phyloP scores from a whole-genome alignment of 371 early-diverging fungal species.

The Mortierella sp. region DNA sequence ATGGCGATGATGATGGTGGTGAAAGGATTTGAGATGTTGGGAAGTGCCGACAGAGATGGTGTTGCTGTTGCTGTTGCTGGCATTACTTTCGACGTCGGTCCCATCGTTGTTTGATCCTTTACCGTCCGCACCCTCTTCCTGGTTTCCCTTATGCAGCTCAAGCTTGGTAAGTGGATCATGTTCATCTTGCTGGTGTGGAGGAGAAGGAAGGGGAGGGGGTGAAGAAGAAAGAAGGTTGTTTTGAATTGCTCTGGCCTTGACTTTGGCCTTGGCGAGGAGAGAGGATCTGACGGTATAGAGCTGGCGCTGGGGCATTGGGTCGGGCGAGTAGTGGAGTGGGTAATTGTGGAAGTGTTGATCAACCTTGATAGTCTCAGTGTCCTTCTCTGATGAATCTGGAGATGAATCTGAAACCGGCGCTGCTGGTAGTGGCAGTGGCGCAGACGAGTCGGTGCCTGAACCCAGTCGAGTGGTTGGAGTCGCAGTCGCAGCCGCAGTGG shows the following conservation, averaged over 20 bases:
- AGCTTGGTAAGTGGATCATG: constrained; percentile 13
- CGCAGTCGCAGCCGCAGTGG: constrained; percentile 16
- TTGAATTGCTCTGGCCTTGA: constrained; percentile 32
- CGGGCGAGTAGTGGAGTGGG: neutral
- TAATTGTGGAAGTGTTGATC: neutral
- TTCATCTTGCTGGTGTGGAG: constrained; percentile 18
- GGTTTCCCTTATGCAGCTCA: constrained; percentile 8
- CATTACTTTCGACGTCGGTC: constrained; percentile 30
- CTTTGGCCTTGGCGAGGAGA: constrained; percentile 40
- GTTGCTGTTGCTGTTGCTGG: constrained; percentile 31
- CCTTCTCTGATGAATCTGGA: neutral
- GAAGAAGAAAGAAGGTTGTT: constrained; percentile 11
- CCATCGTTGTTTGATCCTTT: constrained; percentile 23
- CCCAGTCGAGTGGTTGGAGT: constrained; percentile 7
- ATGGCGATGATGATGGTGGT: neutral
- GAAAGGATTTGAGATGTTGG: constrained; percentile 16
- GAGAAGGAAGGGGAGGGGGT: neutral
- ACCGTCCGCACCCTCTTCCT: constrained; percentile 16
- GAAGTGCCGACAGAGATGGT: constrained; percentile 31
- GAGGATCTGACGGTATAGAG: constrained; percentile 40
- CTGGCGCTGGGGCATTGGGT: constrained; percentile 31
- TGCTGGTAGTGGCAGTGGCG: neutral
- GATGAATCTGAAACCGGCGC: constrained; percentile 14
- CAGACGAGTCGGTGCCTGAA: constrained; percentile 12
- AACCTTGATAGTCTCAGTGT: constrained; percentile 1